phyloP scores from a whole-genome alignment of 345 rosid species.

The Mercurialis annua region DNA sequence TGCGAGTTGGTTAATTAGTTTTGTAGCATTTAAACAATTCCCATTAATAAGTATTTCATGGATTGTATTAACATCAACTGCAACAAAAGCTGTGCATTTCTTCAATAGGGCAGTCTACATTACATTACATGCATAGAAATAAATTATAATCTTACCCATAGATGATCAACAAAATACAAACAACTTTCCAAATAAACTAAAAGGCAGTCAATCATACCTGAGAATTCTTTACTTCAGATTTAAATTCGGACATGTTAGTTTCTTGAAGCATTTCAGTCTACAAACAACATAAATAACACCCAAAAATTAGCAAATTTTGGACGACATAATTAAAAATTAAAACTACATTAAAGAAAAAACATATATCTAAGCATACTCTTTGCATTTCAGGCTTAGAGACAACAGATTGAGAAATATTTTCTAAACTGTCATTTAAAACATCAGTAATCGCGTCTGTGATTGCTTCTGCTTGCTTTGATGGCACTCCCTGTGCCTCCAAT shows the following conservation, averaged over 20 bases:
- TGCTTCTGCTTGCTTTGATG: constrained; percentile 30
- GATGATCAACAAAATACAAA: neutral
- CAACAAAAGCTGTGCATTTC: too few species aligned
- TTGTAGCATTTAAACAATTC: neutral
- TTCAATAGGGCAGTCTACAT: too few species aligned
- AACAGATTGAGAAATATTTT: constrained; percentile 25
- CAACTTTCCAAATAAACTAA: neutral
- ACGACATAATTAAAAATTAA: neutral
- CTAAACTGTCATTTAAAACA: constrained; percentile 29
- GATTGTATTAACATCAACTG: too few species aligned
- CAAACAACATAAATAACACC: neutral
- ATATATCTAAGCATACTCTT: constrained; percentile 7
- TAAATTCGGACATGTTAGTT: constrained; percentile 28
- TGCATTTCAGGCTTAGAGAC: constrained; percentile 32
- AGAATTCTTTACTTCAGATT: constrained; percentile 24
- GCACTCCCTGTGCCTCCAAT: constrained; percentile 27
- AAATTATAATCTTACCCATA: neutral
- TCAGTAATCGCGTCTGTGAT: constrained; percentile 25
- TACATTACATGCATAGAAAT: too few species aligned
- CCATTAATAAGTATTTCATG: neutral
- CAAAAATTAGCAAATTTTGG: neutral
- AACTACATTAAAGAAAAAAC: neutral
- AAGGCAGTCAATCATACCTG: constrained; percentile 15
- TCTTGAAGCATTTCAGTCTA: constrained; percentile 30
- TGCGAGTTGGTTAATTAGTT: neutral